Base-by-base conservation (phyloP, 169 alveolate species). In the Babesia bovis region DNA sequence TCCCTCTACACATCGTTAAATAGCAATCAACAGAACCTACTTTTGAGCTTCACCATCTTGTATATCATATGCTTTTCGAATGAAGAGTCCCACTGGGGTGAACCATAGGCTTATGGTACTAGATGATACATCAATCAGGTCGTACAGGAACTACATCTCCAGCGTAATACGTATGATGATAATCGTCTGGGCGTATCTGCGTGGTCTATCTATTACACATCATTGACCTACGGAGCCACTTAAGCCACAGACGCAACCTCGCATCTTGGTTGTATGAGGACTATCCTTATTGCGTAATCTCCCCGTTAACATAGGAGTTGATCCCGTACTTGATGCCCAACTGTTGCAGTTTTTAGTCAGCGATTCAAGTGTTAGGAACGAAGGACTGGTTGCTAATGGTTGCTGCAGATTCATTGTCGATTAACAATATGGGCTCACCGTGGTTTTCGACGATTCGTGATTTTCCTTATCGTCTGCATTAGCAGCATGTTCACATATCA, bases 11-110 rank as follows among this genome's bases (percentile, higher is more conserved):
- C 55, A 56, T 0, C 50, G 13, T 36, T 7, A 52, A 6, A 50
- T 36, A 13, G 36, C 49, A 7, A 19, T 12, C 4, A n/a, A 12
- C 0, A 15, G 44, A 58, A 67, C 83, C 10, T 72, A 81, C 88
- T 81, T 65, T 81, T 81, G 19, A 81, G 88, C 55, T 81, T 81
- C 21, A 81, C 84, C 84, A 81, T 69, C 19, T 35, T 66, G 33
- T 23, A 26, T 17, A 17, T 7, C 7, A 35, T 13, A 52, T 17
- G 12, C 6, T 25, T 28, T 17, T 52, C 21, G 57, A 19, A 6
- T 10, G 28, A 28, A 21, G 12, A 52, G 4, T 56, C 30, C 13
- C n/a, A 38, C 50, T 33, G 33, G 30, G 32, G 49, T 3, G 51
- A 23, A 19, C 4, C 25, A 4, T 4, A 0, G 1, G 30, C 2